A percentile compares a stretch with the other conserved stretches of the same genome.
These are phyloP conservation scores for Phytopythium aichiense DNA, from an alignment of 352 stramenopile genomes.

Conservation along the genomic window DNA sequence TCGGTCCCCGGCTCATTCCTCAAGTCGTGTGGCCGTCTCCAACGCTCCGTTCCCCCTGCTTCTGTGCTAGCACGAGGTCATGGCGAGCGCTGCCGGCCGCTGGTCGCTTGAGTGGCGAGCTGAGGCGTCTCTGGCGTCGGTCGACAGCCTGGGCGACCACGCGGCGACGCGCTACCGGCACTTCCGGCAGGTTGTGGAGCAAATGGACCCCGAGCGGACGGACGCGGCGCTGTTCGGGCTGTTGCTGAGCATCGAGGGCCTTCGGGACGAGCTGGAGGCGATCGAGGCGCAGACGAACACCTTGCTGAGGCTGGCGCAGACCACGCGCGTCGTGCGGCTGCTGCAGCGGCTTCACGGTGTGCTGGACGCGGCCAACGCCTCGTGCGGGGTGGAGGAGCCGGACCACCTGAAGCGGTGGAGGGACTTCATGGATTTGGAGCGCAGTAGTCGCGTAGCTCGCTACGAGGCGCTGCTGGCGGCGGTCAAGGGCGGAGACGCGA, in stretches of 20 bases:
- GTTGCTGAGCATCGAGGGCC: neutral
- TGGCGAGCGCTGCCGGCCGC: neutral
- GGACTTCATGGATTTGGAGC: neutral
- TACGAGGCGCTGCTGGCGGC: neutral
- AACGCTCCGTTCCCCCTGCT: neutral
- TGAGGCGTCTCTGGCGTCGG: neutral
- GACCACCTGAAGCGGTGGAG: neutral
- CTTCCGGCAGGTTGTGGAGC: neutral
- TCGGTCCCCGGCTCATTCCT: neutral
- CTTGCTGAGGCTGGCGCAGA: constrained; percentile 1
- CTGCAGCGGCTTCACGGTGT: neutral
- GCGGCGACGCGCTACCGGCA: neutral
- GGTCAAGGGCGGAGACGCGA: neutral
- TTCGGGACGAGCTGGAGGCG: neutral
- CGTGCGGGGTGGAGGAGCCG: neutral
- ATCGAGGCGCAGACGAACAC: neutral
- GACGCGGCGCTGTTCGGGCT: neutral
- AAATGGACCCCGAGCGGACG: neutral
- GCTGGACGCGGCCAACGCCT: neutral
- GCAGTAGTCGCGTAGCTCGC: neutral
- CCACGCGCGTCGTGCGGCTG: neutral
- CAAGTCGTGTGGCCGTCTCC: neutral
- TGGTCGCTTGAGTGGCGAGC: neutral
- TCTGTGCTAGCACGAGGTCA: neutral
- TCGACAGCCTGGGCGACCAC: neutral